These are phyloP conservation scores for Diutina mesorugosa DNA, from an alignment of 1,139 yeast species.

Conservation along the genomic window DNA sequence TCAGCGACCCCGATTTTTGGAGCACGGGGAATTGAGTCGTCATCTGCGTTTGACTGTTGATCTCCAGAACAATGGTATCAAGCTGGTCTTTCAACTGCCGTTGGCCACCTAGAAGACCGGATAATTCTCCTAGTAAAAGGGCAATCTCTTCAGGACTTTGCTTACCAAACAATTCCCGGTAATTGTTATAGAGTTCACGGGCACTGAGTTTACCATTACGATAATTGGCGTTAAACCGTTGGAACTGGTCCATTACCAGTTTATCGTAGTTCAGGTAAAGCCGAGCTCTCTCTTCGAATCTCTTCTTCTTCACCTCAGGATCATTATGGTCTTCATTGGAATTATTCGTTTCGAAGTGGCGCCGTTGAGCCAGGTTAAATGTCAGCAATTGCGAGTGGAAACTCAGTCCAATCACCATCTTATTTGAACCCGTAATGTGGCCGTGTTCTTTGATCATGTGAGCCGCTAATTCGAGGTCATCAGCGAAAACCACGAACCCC, in stretches of 20 bases:
- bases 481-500: constrained; percentile 83
- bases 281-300: constrained; percentile 79
- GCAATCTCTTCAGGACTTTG: constrained; percentile 34
- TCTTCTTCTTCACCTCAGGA: constrained; percentile 41
- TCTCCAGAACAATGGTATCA: constrained; percentile 7
- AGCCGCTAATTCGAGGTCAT: constrained; percentile 76
- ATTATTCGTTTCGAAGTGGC: constrained; percentile 6
- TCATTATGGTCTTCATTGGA: constrained; percentile 20
- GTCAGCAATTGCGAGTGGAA: constrained; percentile 66
- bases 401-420: constrained; percentile 29
- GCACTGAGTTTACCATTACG: constrained; percentile 35
- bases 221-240: constrained; percentile 34
- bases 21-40: constrained; percentile 14
- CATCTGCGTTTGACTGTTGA: constrained; percentile 13
- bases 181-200: constrained; percentile 33
- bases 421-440: constrained; percentile 33
- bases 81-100: not conserved
- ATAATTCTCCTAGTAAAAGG: constrained; percentile 41
- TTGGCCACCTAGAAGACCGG: constrained; percentile 35
- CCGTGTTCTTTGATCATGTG: constrained; percentile 85
- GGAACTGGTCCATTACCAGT: constrained; percentile 34
- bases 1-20: constrained; percentile 9
- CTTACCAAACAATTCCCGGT: constrained; percentile 35
- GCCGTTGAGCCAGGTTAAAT: constrained; percentile 9
- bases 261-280: constrained; percentile 53